Evolutionary conservation across 768 basidiomycete genomes (phyloP).

Genomic region (Auricularia sp.): DNA sequence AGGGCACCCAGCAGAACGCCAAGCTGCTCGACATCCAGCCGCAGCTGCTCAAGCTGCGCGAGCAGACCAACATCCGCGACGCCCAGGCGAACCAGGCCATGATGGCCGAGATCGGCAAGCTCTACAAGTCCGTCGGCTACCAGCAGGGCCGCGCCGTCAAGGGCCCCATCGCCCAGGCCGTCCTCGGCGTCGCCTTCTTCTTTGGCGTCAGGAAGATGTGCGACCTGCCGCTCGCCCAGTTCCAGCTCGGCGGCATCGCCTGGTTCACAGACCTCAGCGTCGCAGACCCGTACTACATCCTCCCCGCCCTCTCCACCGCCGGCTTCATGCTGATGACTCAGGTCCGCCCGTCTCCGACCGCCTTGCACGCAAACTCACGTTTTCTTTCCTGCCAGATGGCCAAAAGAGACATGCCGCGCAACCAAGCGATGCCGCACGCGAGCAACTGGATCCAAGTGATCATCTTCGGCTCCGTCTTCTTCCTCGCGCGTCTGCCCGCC

Average conservation of each 20-base stretch:
- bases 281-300: not conserved
- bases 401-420: not conserved
- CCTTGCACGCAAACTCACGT: not conserved
- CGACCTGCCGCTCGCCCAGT: not conserved
- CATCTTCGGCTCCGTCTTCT: not conserved
- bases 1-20: not conserved
- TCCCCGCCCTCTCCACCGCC: not conserved
- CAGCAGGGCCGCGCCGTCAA: not conserved
- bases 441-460: not conserved
- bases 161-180: not conserved
- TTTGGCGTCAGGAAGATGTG: not conserved
- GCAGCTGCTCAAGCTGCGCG: not conserved
- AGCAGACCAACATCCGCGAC: not conserved
- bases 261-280: not conserved
- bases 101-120: not conserved
- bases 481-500: not conserved
- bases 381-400: not conserved
- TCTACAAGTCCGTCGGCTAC: not conserved
- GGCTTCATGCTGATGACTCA: not conserved
- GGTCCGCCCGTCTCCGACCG: not conserved
- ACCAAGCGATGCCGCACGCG: not conserved
- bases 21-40: not conserved
- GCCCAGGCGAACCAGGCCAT: not conserved
- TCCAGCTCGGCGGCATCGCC: not conserved
- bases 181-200: not conserved